These are phyloP conservation scores for Aspergillus sp. DNA, from an alignment of 2,329 filamentous ascomycete species.

Conservation along the genomic window DNA sequence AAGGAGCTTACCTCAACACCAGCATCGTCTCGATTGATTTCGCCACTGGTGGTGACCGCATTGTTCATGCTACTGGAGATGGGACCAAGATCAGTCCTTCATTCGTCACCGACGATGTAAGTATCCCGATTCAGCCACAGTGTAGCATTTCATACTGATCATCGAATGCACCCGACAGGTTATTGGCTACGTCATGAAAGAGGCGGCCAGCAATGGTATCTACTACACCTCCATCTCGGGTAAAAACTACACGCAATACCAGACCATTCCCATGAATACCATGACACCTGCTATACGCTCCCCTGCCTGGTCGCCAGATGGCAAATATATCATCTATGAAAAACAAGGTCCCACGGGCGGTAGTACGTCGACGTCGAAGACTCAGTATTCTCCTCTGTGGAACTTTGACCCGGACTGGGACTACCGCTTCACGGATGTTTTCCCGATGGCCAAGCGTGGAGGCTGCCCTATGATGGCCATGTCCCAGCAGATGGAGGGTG, in stretches of 20 bases:
- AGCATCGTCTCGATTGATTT: slow-evolving; percentile 41
- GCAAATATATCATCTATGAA: slow-evolving; percentile 27
- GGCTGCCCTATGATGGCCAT: background rate
- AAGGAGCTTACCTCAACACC: slow-evolving; percentile 15
- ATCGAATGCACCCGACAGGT: too few relatives aligned
- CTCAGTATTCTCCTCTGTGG: slow-evolving; percentile 40
- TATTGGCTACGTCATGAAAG: slow-evolving; percentile 26
- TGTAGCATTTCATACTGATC: too few relatives aligned
- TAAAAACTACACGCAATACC: too few relatives aligned
- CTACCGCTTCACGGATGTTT: slow-evolving; percentile 48
- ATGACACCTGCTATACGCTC: slow-evolving; percentile 15
- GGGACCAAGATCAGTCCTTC: too few relatives aligned
- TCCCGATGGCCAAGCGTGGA: slow-evolving; percentile 35
- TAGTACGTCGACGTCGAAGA: slow-evolving; percentile 30
- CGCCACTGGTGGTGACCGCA: slow-evolving; percentile 38
- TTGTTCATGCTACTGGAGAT: slow-evolving; percentile 12
- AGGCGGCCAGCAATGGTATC: slow-evolving; percentile 28
- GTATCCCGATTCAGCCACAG: too few relatives aligned
- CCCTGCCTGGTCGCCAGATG: slow-evolving; percentile 38
- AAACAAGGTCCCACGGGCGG: slow-evolving; percentile 6
- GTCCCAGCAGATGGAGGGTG: too few relatives aligned
- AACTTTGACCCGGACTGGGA: slow-evolving; percentile 46
- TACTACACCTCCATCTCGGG: slow-evolving; percentile 24
- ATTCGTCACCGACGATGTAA: too few relatives aligned
- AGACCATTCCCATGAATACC: slow-evolving; percentile 5